Evolutionary conservation across 78 protist genomes (phyloP).

Genomic region (Dictyostelium firmibasis): DNA sequence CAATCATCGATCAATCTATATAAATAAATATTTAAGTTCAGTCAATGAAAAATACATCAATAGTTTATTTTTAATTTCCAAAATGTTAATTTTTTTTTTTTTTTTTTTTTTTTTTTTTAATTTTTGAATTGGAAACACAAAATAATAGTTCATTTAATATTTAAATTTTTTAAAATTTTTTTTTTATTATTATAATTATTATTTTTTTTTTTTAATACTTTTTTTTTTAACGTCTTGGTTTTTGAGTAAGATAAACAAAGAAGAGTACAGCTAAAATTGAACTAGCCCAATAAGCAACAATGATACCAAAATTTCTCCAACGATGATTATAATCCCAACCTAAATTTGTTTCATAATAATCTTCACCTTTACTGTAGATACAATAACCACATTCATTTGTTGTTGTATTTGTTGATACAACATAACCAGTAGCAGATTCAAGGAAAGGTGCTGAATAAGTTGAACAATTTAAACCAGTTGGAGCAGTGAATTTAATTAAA

Average conservation of each 20-base stretch:
- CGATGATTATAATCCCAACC: conserved; percentile 10
- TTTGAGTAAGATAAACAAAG: conserved; percentile 67
- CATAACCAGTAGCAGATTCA: not conserved
- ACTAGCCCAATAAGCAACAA: conserved; percentile 33
- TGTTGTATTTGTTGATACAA: not conserved
- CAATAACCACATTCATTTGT: conserved; percentile 62
- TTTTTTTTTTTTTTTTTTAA: no score
- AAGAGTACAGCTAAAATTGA: conserved; percentile 11
- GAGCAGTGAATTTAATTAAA: conserved; percentile 35
- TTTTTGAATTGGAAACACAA: no score
- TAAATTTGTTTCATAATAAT: not conserved
- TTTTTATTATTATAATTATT: not conserved
- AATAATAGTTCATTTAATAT: no score
- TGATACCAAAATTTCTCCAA: conserved; percentile 78
- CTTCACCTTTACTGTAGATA: not conserved
- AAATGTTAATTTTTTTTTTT: no score
- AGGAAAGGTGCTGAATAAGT: conserved; percentile 18
- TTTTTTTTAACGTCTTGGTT: conserved; percentile 43
- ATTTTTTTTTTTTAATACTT: not conserved
- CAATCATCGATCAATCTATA: no score
- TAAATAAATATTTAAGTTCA: no score
- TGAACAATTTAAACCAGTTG: conserved; percentile 21
- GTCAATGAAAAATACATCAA: no score
- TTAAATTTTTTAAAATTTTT: no score
- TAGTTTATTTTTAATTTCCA: no score